A percentile compares a stretch with the other conserved stretches of the same genome.
Evolutionary conservation across 169 alveolate genomes (phyloP).

Genomic region (Cryptosporidium viatorum): DNA sequence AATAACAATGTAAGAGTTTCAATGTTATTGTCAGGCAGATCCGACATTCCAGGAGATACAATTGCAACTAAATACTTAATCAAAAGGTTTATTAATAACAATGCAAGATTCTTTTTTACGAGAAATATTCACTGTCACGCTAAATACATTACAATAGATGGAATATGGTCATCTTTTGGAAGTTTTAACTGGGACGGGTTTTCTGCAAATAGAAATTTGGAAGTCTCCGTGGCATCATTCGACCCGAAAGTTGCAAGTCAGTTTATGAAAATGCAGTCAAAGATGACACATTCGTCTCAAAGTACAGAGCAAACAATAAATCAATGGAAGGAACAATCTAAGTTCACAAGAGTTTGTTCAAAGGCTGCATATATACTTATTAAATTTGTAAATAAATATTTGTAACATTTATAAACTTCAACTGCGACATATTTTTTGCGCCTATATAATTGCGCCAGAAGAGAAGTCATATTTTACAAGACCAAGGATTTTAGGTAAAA

Average conservation of each 20-base stretch:
- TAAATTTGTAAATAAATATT: slow-evolving; percentile 12
- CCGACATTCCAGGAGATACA: slow-evolving; percentile 85
- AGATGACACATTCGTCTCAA: slow-evolving; percentile 23
- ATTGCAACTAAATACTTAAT: slow-evolving; percentile 83
- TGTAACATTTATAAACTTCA: not conserved
- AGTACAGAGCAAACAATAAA: slow-evolving; percentile 48
- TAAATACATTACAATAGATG: slow-evolving; percentile 65
- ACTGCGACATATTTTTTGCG: not conserved
- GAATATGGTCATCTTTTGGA: slow-evolving; percentile 75
- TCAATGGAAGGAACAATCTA: slow-evolving; percentile 20
- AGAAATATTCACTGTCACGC: slow-evolving; percentile 69
- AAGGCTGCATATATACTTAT: slow-evolving; percentile 25
- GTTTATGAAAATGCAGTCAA: slow-evolving; percentile 32
- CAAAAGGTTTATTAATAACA: slow-evolving; percentile 75
- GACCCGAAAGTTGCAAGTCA: slow-evolving; percentile 53
- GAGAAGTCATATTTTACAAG: not conserved
- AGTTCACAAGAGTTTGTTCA: slow-evolving; percentile 1
- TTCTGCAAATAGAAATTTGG: slow-evolving; percentile 52
- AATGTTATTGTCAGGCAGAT: slow-evolving; percentile 85
- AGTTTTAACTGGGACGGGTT: slow-evolving; percentile 75
- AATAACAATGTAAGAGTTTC: slow-evolving; percentile 78
- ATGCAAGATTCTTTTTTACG: slow-evolving; percentile 61
- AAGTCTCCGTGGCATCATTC: slow-evolving; percentile 69
- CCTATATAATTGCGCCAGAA: not conserved
- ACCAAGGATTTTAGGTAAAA: not conserved